phyloP scores from a whole-genome alignment of 2,329 filamentous ascomycete species.

The Beauveria brongniartii region DNA sequence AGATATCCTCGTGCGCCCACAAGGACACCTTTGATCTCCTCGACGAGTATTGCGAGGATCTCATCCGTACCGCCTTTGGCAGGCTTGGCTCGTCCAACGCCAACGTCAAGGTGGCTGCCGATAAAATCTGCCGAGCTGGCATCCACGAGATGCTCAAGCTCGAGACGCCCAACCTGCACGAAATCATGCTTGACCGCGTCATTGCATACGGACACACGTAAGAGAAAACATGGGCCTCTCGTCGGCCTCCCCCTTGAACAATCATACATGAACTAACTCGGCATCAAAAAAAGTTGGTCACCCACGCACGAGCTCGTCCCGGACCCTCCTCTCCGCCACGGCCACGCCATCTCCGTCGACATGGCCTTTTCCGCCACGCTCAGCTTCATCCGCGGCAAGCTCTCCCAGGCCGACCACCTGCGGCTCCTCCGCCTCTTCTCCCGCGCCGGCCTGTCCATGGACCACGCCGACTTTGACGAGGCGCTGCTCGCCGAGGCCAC shows the following conservation, averaged over 20 bases:
- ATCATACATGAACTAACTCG: neutral
- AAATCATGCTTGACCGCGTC: constrained; percentile 63
- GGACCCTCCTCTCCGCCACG: constrained; percentile 60
- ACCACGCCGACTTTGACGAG: constrained; percentile 60
- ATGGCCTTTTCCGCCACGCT: constrained; percentile 69
- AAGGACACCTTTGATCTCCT: constrained; percentile 57
- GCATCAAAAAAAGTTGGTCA: constrained; percentile 45
- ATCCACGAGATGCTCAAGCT: constrained; percentile 68
- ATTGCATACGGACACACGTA: constrained; percentile 67
- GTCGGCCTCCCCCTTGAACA: too few relatives aligned
- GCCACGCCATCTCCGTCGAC: constrained; percentile 67
- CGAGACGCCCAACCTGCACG: constrained; percentile 65
- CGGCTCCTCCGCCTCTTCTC: constrained; percentile 61
- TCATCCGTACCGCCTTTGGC: constrained; percentile 59
- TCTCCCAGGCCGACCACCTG: constrained; percentile 51
- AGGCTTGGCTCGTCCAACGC: constrained; percentile 45
- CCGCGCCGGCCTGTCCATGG: constrained; percentile 61
- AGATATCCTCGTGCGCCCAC: constrained; percentile 65
- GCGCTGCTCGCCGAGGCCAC: constrained; percentile 58
- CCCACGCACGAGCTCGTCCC: constrained; percentile 64
- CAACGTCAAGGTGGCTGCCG: constrained; percentile 53
- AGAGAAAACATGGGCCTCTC: constrained; percentile 18
- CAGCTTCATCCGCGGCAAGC: constrained; percentile 52
- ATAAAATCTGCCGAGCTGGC: constrained; percentile 59
- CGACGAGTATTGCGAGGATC: constrained; percentile 59